Evolutionary conservation across 306 rosid genomes (phyloP).

Genomic region (Cucumis hystrix): DNA sequence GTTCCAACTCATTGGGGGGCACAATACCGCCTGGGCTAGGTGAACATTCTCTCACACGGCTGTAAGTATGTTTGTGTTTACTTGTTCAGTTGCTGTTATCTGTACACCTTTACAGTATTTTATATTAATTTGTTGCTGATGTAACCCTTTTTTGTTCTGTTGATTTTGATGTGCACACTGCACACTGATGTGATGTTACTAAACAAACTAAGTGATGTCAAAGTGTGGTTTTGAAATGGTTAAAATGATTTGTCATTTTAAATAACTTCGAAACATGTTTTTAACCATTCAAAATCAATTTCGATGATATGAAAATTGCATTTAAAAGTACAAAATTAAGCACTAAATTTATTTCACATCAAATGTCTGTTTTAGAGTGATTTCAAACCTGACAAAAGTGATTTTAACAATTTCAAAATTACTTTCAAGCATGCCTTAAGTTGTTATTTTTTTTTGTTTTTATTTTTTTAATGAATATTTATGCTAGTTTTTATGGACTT

Average conservation of each 20-base stretch:
- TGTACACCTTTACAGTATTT: not conserved
- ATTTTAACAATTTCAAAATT: too few species aligned
- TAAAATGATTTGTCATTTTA: too few species aligned
- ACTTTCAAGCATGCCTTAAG: too few species aligned
- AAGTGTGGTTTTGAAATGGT: too few species aligned
- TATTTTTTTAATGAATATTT: not conserved
- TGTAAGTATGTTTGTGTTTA: slow-evolving; percentile 41
- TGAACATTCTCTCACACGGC: slow-evolving; percentile 45
- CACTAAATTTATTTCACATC: too few species aligned
- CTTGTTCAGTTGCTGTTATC: not conserved
- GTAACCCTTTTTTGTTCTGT: not conserved
- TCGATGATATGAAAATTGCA: too few species aligned
- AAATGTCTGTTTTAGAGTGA: too few species aligned
- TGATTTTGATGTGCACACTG: not conserved
- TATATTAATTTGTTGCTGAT: not conserved
- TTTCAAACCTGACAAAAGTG: too few species aligned
- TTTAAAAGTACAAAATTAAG: too few species aligned
- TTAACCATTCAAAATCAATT: too few species aligned
- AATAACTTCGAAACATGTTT: too few species aligned
- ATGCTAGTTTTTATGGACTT: not conserved
- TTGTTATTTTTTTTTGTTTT: not conserved
- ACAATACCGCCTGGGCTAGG: slow-evolving; percentile 55
- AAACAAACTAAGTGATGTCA: not conserved
- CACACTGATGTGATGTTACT: not conserved
- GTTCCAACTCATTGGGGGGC: slow-evolving; percentile 65